A percentile compares a stretch with the other conserved stretches of the same genome.
Evolutionary conservation across 805 yeast genomes (phyloP).

Genomic region (Hanseniaspora taiwanica): DNA sequence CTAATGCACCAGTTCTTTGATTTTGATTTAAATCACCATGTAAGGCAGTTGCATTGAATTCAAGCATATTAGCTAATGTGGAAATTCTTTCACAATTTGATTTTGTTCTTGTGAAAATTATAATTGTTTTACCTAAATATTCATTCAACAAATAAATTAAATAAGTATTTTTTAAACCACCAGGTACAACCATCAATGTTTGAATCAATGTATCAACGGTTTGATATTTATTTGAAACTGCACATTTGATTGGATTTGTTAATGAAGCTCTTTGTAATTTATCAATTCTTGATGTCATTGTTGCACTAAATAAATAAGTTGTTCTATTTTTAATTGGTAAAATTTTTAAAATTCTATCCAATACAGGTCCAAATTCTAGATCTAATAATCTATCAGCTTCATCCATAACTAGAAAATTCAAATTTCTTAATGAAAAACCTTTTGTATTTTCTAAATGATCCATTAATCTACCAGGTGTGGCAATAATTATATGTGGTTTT

Average conservation of each 20-base stretch:
- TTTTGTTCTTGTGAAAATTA: slow-evolving; percentile 86
- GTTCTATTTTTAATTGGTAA: slow-evolving; percentile 74
- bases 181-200: slow-evolving; percentile 79
- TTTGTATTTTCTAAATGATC: slow-evolving; percentile 89
- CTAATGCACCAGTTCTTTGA: slow-evolving; percentile 70
- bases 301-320: slow-evolving; percentile 85
- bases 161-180: slow-evolving; percentile 82
- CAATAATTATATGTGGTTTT: slow-evolving; percentile 88
- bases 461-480: slow-evolving; percentile 89
- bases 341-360: slow-evolving; percentile 71
- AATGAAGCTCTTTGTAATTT: slow-evolving; percentile 89
- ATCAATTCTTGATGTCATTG: slow-evolving; percentile 91
- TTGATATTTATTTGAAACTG: slow-evolving; percentile 77
- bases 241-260: slow-evolving; percentile 76
- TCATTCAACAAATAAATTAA: slow-evolving; percentile 76
- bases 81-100: slow-evolving; percentile 92
- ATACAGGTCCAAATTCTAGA: slow-evolving; percentile 92
- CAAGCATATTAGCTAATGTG: slow-evolving; percentile 61
- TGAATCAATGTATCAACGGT: slow-evolving; percentile 92
- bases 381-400: slow-evolving; percentile 94
- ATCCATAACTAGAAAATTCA: slow-evolving; percentile 82
- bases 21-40: slow-evolving; percentile 87
- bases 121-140: slow-evolving; percentile 68
- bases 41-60: slow-evolving; percentile 81
- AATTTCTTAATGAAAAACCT: slow-evolving; percentile 68